Base-by-base conservation (phyloP, 495 filamentous ascomycete genomes). In the Pyrenopolyporus hunteri region DNA sequence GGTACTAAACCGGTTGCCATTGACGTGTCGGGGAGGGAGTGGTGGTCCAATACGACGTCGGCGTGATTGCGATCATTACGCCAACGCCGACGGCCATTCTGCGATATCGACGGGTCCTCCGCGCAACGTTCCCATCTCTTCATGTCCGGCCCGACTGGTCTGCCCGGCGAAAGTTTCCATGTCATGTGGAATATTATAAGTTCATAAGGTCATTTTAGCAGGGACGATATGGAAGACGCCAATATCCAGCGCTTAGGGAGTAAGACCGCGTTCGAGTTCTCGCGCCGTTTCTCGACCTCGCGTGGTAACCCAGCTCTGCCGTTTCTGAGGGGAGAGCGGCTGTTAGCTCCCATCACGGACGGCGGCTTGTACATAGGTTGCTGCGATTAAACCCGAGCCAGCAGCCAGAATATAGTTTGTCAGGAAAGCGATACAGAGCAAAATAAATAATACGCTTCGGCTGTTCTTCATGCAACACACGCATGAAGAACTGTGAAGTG, bases 181-280 rank as follows among this genome's bases (percentile, higher is more conserved):
- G 2, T 57, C 59, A 13, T 59, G 64, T 44, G 33, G 26, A 20
- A 40, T 64, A 44, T 44, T 69, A n/a, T n/a, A n/a, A n/a, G n/a
- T n/a, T 40, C 63, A 55, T 40, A 37, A 25, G 0, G 29, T 32
- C 31, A 43, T 17, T 33, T 19, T 45, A 19, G 19, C 19, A 37
- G 59, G 17, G 22, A 17, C 28, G 17, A 10, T 70, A 7, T 79
- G 78, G 78, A 56, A 76, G 43, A 62, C 66, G 11, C n/a, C n/a
- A 70, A 52, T 14, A 51, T 64, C 2, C 60, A 62, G 25, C 69
- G 63, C 0, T 43, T 81, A 29, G 58, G 71, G 45, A 79, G 71
- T 52, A 76, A 75, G 53, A 22, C 79, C 43, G 72, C 73, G 36
- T 76, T 76, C 29, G 78, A 81, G 63, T 68, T 81, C 22, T 73